Base-by-base conservation (phyloP, 495 filamentous ascomycete genomes). In the Lasiosphaeria ovina region DNA sequence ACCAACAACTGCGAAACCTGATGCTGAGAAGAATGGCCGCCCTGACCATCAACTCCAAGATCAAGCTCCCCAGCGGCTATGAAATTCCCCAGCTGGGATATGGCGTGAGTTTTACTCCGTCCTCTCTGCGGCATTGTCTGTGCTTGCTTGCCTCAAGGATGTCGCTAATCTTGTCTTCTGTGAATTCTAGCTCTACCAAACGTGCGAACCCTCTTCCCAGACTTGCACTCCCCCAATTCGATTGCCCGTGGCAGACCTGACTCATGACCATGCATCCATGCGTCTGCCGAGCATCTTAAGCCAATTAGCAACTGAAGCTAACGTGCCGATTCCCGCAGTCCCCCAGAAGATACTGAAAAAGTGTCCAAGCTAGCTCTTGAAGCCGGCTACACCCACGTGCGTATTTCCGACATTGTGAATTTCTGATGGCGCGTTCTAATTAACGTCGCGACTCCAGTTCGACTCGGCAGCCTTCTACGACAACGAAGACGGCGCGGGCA, bases 61-160 rank as follows among this genome's bases (percentile, higher is more conserved):
- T 86, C 63, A 86, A 84, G 67, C 77, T 93, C 73, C 83, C 84
- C 62, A 91, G 89, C 50, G 90, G 91, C 56, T 87, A 87, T 70
- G 84, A 91, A 58, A 91, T 95, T 42, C 91, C 91, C 0, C 72
- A 81, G 9, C 66, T 93, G 42, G 90, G 90, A 3, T 92, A 85
- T 66, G 89, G 88, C 53, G 87, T 89, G 80, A 68, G 85, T 78
- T 31, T 32, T 24, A 16, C 17, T 49, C 1, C 34, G 1, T 51
- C 17, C 9, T 9, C 54, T 42, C 40, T 24, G 42, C 56, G 45
- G 5, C 6, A 24, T 24, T 24, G 24, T 24, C 24, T 24, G 24
- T 24, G 24, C 24, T 24, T 24, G 24, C 24, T 24, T 24, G 24
- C 24, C 2, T 24, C 24, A 2, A 24, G 24, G 24, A 24, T 24